These are phyloP conservation scores for Leucocoprinus sp. DNA, from an alignment of 768 basidiomycete genomes.

Conservation along the genomic window DNA sequence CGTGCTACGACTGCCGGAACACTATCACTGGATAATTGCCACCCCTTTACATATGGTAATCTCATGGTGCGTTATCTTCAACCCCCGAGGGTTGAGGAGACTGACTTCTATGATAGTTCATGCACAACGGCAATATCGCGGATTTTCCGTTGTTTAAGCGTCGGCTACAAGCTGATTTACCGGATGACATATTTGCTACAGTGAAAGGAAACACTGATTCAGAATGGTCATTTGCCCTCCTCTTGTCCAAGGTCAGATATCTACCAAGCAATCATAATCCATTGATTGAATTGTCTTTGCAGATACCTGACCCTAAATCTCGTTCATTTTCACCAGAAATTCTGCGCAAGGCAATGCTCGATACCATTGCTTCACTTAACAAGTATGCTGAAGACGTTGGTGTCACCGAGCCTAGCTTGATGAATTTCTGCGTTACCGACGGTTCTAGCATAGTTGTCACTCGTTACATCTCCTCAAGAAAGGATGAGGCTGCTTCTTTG, in stretches of 20 bases:
- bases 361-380: slow-evolving; percentile 79
- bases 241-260: slow-evolving; percentile 64
- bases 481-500: slow-evolving; percentile 88
- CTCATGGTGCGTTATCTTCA: slow-evolving; percentile 58
- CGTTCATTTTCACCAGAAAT: slow-evolving; percentile 61
- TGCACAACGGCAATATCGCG: slow-evolving; percentile 95
- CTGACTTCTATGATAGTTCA: slow-evolving; percentile 43
- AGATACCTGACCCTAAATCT: slow-evolving; percentile 80
- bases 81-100: background rate
- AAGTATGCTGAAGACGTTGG: slow-evolving; percentile 61
- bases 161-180: slow-evolving; percentile 60
- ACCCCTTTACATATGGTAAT: slow-evolving; percentile 88
- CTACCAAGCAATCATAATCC: background rate
- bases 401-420: slow-evolving; percentile 77
- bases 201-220: slow-evolving; percentile 97
- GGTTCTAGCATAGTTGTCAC: slow-evolving; percentile 91
- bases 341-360: slow-evolving; percentile 80
- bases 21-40: slow-evolving; percentile 88
- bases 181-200: slow-evolving; percentile 78
- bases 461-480: slow-evolving; percentile 87
- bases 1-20: slow-evolving; percentile 90
- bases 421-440: slow-evolving; percentile 97
- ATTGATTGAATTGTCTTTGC: slow-evolving; percentile 3
- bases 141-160: slow-evolving; percentile 80
- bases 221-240: slow-evolving; percentile 94